Evolutionary conservation across 306 rosid genomes (phyloP).

Genomic region (Vicia villosa): DNA sequence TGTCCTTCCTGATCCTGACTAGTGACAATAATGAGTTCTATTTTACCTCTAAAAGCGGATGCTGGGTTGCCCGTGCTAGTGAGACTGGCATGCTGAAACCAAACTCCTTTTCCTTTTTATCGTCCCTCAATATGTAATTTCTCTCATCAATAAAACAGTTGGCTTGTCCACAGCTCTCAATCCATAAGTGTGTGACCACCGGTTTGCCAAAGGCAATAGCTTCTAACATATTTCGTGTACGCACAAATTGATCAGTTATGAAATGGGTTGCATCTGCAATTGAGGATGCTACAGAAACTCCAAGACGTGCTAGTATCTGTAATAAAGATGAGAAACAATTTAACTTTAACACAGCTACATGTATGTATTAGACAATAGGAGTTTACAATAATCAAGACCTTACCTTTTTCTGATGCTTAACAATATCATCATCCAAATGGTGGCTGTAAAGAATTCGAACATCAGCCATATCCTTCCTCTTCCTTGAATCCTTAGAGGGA

Average conservation of each 20-base stretch:
- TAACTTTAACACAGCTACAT: slow-evolving; percentile 28
- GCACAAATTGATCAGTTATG: slow-evolving; percentile 83
- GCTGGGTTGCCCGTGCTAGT: slow-evolving; percentile 62
- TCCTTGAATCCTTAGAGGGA: slow-evolving; percentile 71
- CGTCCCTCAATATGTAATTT: slow-evolving; percentile 71
- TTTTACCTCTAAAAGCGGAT: slow-evolving; percentile 75
- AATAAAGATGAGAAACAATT: slow-evolving; percentile 39
- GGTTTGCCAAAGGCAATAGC: slow-evolving; percentile 91
- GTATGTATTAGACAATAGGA: slow-evolving; percentile 6
- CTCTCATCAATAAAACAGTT: slow-evolving; percentile 87
- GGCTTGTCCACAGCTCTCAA: slow-evolving; percentile 94
- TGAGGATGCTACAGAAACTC: slow-evolving; percentile 66
- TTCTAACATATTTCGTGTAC: slow-evolving; percentile 90
- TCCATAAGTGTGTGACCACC: slow-evolving; percentile 93
- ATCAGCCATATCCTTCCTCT: slow-evolving; percentile 74
- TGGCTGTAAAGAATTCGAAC: slow-evolving; percentile 82
- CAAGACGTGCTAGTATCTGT: slow-evolving; percentile 75
- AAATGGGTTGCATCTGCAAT: slow-evolving; percentile 89
- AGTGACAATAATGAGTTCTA: slow-evolving; percentile 3
- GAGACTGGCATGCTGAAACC: slow-evolving; percentile 90
- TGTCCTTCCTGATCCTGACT: neutral
- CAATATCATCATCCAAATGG: slow-evolving; percentile 71
- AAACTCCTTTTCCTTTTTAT: slow-evolving; percentile 86
- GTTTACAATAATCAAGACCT: slow-evolving; percentile 13
- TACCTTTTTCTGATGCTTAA: slow-evolving; percentile 94